A percentile compares a stretch with the other conserved stretches of the same genome.
These are phyloP conservation scores for Amaranthus palmeri DNA, from an alignment of 148 eudicot species.

Conservation along the genomic window DNA sequence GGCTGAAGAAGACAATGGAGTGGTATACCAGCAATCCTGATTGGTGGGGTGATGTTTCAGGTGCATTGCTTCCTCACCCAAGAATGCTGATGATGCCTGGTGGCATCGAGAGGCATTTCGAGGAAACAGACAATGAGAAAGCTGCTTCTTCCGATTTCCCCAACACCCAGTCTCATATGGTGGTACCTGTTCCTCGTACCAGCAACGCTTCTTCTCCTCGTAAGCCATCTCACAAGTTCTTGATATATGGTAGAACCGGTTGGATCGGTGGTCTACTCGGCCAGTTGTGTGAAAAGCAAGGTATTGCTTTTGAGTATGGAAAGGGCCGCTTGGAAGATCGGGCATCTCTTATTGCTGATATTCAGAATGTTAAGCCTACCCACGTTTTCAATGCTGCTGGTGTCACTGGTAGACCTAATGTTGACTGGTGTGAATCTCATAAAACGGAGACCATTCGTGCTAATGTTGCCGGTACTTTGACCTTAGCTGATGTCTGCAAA, in stretches of 20 bases:
- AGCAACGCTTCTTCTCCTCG: constrained; percentile 11
- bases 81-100: constrained; percentile 92
- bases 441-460: constrained; percentile 54
- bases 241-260: constrained; percentile 63
- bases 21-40: constrained; percentile 65
- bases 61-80: constrained; percentile 77
- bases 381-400: constrained; percentile 82
- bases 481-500: constrained; percentile 61
- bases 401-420: constrained; percentile 65
- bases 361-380: constrained; percentile 57
- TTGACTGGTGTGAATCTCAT: constrained; percentile 76
- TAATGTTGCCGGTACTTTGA: constrained; percentile 67
- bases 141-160: constrained; percentile 32
- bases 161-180: constrained; percentile 30
- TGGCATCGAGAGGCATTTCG: constrained; percentile 54
- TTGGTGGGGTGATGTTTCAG: constrained; percentile 83
- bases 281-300: constrained; percentile 60
- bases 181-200: constrained; percentile 29
- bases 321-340: constrained; percentile 61
- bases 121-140: constrained; percentile 45
- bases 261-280: constrained; percentile 77
- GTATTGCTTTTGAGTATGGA: constrained; percentile 59
- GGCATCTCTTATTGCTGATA: constrained; percentile 43
- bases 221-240: constrained; percentile 42
- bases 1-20: constrained; percentile 59